Evolutionary conservation across 148 eudicot species (phyloP), one percentile per base, ranked within the genome.

Genomic region (Nepenthes mirabilis): DNA sequence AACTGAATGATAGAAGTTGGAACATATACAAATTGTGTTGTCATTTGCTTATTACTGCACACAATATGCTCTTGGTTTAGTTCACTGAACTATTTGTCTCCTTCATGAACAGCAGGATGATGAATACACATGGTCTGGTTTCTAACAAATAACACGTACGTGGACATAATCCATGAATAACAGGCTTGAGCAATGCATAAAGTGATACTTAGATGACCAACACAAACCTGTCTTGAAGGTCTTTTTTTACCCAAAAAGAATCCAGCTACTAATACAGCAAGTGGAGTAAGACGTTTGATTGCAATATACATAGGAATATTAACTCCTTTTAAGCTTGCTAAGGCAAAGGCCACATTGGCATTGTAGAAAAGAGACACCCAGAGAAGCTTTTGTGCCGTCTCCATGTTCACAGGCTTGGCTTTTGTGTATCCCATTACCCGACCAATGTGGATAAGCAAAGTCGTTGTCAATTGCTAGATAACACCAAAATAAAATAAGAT

Each of bases 241-340:
- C 70, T 79, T 63, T 79, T 95, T 76, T 89, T 86, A 33, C 96
- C 91, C 33, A 69, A 66, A 72, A 79, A 80, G 74, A 82, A 81
- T 53, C 99, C 96, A 73, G 95, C 82, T 32, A 93, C 58, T 35
- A 93, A 75, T 33, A 93, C 98, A 69, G 98, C 86, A 68, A 88
- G 91, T 11, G 98, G 98, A 2, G 98, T 93, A 61, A 93, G 90
- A 57, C 98, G 78, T 59, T 93, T 93, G 55, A 93, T 86, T 11
- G 98, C 98, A 71, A 93, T 93, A 67, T 93, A 93, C 99, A 89
- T 93, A 1, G 99, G 99, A 58, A 93, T 86, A 75, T 93, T 93
- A 55, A 93, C 96, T 61, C 99, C 97, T 88, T 93, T 93, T 80
- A 93, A 76, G 70, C 99, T 93, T 55, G 97, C 96, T 60, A 93